A percentile compares a stretch with the other conserved stretches of the same genome.
Conservation (phyloP, 2,329 filamentous ascomycete genomes). For the Arthrinium puccinioides region DNA sequence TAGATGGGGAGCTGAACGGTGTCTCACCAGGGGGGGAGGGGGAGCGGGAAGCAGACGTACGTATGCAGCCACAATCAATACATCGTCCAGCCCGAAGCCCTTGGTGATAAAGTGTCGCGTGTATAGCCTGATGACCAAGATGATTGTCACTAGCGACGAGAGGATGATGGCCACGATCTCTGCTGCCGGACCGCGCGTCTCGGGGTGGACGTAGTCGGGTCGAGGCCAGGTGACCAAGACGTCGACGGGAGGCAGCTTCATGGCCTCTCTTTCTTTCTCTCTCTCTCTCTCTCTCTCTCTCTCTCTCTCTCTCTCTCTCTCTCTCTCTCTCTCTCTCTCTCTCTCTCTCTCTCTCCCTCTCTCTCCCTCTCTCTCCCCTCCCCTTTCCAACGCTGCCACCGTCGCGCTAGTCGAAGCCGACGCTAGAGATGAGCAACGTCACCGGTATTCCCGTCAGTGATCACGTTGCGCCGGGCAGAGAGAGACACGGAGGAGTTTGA, state of each 20-base stretch:
- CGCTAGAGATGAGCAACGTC: too few species aligned
- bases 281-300: too few species aligned
- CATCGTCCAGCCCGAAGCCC: slow-evolving; percentile 24
- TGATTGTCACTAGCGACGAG: slow-evolving; percentile 14
- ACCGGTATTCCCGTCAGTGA: too few species aligned
- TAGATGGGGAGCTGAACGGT: neutral
- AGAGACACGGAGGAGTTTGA: too few species aligned
- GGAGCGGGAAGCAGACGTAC: slow-evolving; percentile 12
- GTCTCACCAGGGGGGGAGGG: neutral
- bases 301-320: too few species aligned
- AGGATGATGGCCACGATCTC: slow-evolving; percentile 16
- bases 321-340: too few species aligned
- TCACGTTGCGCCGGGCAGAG: too few species aligned
- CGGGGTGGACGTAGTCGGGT: slow-evolving; percentile 20
- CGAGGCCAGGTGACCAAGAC: slow-evolving; percentile 18
- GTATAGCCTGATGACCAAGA: slow-evolving; percentile 21
- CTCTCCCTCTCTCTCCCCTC: too few species aligned
- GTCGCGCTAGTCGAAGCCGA: too few species aligned
- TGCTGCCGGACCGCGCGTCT: slow-evolving; percentile 18
- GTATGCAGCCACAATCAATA: slow-evolving; percentile 27
- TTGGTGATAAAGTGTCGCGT: slow-evolving; percentile 21
- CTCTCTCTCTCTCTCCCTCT: too few species aligned
- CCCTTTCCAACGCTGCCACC: too few species aligned
- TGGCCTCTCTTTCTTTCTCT: too few species aligned
- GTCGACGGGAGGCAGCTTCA: slow-evolving; percentile 12